phyloP scores from a whole-genome alignment of 208 protist species.

The Naegleria gruberi region DNA sequence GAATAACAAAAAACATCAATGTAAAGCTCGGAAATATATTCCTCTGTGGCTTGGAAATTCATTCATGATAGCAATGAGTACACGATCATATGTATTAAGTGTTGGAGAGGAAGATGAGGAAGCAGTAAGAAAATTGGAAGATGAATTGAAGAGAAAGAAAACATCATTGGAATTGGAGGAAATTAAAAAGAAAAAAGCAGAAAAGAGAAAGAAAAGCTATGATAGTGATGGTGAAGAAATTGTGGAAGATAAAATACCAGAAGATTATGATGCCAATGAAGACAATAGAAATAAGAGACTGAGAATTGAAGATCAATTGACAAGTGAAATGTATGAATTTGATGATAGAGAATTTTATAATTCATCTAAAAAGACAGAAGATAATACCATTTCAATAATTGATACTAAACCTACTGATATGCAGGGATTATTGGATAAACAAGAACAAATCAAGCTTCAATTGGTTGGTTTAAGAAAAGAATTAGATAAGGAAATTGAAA shows the following conservation, averaged over 20 bases:
- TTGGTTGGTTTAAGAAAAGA: neutral
- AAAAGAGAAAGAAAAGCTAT: neutral
- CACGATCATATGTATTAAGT: neutral
- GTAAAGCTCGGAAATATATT: neutral
- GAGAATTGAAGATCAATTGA: conserved; percentile 15
- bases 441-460: neutral
- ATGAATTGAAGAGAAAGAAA: neutral
- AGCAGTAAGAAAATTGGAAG: neutral
- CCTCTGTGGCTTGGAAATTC: neutral
- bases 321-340: neutral
- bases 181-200: neutral
- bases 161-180: neutral
- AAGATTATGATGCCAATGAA: neutral
- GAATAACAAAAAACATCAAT: neutral
- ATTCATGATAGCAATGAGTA: neutral
- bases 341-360: conserved; percentile 13
- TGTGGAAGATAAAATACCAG: neutral
- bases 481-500: neutral
- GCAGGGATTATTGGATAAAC: neutral
- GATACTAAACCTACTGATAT: neutral
- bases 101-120: neutral
- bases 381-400: neutral
- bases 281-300: neutral
- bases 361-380: neutral
- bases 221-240: neutral